phyloP scores from a whole-genome alignment of 345 rosid species.

The Balakata baccata region DNA sequence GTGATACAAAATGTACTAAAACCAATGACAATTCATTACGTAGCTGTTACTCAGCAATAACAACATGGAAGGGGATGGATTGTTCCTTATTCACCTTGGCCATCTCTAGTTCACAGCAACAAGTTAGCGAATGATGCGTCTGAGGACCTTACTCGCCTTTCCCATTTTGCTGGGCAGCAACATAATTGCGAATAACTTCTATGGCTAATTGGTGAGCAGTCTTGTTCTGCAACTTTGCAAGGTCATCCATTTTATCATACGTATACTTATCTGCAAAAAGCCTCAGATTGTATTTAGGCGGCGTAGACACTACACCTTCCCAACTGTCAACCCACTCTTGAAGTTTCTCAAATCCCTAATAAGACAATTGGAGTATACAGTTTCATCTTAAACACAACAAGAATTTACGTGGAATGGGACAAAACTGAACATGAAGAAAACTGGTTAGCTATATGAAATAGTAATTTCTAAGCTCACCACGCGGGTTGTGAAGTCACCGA shows the following conservation, averaged over 20 bases:
- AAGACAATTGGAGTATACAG: not conserved
- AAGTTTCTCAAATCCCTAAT: conserved; percentile 88
- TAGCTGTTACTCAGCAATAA: conserved; percentile 46
- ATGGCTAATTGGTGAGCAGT: conserved; percentile 62
- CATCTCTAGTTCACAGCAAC: conserved; percentile 6
- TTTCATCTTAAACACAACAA: not conserved
- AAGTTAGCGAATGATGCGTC: not conserved
- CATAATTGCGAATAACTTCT: conserved; percentile 63
- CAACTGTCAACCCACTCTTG: conserved; percentile 66
- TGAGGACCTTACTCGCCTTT: conserved; percentile 41
- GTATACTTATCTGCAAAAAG: conserved; percentile 62
- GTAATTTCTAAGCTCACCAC: conserved; percentile 46
- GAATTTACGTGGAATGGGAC: too few species aligned
- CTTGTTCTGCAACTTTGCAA: conserved; percentile 62
- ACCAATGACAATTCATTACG: conserved; percentile 11
- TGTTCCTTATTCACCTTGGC: conserved; percentile 15
- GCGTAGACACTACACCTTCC: conserved; percentile 51
- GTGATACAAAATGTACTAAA: conserved; percentile 15
- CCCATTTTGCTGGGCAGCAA: conserved; percentile 52
- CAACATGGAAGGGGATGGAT: conserved; percentile 8
- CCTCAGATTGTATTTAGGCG: conserved; percentile 48
- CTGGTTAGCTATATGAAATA: not conserved
- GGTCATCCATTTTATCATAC: conserved; percentile 55
- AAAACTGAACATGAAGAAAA: not conserved
- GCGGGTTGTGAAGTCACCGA: conserved; percentile 77